These are phyloP conservation scores for Stagonosporopsis cucurbitacearum DNA, from an alignment of 2,329 filamentous ascomycete species.

Conservation along the genomic window DNA sequence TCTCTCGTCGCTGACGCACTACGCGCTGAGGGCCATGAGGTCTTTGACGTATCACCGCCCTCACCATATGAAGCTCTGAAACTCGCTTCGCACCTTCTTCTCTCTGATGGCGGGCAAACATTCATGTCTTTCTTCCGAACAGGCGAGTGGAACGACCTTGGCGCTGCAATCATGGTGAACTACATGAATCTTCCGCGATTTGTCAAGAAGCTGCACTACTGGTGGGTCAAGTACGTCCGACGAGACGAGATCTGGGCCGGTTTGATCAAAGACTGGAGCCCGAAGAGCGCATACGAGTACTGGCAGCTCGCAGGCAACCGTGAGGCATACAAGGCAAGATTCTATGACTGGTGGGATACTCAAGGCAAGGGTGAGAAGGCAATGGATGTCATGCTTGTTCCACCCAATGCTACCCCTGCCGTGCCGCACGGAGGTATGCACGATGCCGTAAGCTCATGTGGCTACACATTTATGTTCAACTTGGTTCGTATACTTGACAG, in stretches of 20 bases:
- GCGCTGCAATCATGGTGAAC: conserved; percentile 75
- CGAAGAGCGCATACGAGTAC: conserved; percentile 77
- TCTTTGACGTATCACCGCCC: conserved; percentile 70
- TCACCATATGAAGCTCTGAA: conserved; percentile 75
- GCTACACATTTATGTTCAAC: conserved; percentile 94
- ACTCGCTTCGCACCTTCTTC: conserved; percentile 80
- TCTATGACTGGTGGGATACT: conserved; percentile 84
- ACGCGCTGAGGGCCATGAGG: conserved; percentile 73
- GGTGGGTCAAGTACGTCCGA: conserved; percentile 85
- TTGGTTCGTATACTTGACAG: conserved; percentile 60
- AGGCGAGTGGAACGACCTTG: conserved; percentile 80
- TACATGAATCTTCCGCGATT: conserved; percentile 76
- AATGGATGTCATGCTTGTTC: conserved; percentile 79
- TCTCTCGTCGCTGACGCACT: conserved; percentile 74
- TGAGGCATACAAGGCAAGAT: conserved; percentile 77
- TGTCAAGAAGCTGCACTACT: conserved; percentile 83
- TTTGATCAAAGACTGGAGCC: conserved; percentile 73
- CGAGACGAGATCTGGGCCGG: conserved; percentile 79
- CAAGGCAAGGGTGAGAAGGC: conserved; percentile 41
- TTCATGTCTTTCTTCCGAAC: conserved; percentile 78
- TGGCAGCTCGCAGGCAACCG: conserved; percentile 81
- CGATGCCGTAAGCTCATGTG: conserved; percentile 83
- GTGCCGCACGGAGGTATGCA: conserved; percentile 87
- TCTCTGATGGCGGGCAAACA: conserved; percentile 81
- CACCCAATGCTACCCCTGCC: conserved; percentile 89